Evolutionary conservation across 2,329 filamentous ascomycete species (phyloP).

Genomic region (Calonectria leucothoes): DNA sequence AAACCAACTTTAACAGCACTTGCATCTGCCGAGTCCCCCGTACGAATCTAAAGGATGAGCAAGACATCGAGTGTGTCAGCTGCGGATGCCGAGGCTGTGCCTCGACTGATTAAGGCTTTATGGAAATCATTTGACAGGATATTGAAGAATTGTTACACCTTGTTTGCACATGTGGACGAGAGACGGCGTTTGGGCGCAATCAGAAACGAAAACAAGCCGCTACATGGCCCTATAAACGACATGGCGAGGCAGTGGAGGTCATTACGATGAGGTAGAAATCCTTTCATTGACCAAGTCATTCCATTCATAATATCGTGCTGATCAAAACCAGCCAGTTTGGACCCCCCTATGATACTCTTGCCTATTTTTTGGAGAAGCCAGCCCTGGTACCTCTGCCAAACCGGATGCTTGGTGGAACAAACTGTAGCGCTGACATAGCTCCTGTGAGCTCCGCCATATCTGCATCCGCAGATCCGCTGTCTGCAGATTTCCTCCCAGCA

Average conservation of each 20-base stretch:
- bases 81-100: constrained; percentile 94
- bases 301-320: constrained; percentile 48
- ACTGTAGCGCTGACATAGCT: constrained; percentile 78
- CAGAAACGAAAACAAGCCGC: constrained; percentile 23
- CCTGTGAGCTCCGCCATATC: constrained; percentile 73
- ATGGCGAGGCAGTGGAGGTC: constrained; percentile 18
- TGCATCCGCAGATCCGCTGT: constrained; percentile 52
- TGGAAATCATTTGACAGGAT: background rate
- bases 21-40: constrained; percentile 97
- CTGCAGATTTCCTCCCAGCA: constrained; percentile 27
- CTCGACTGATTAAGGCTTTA: constrained; percentile 75
- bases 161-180: constrained; percentile 2
- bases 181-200: constrained; percentile 40
- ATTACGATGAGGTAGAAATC: constrained; percentile 50
- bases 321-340: constrained; percentile 42
- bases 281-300: constrained; percentile 46
- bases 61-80: constrained; percentile 92
- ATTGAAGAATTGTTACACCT: background rate
- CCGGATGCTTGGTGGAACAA: constrained; percentile 75
- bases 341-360: constrained; percentile 15
- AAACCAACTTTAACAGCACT: constrained; percentile 98
- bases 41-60: constrained; percentile 88
- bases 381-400: constrained; percentile 68
- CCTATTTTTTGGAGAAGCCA: constrained; percentile 63
- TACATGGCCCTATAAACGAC: constrained; percentile 13